phyloP scores from a whole-genome alignment of 495 filamentous ascomycete species.

The Aspergillus leporis region DNA sequence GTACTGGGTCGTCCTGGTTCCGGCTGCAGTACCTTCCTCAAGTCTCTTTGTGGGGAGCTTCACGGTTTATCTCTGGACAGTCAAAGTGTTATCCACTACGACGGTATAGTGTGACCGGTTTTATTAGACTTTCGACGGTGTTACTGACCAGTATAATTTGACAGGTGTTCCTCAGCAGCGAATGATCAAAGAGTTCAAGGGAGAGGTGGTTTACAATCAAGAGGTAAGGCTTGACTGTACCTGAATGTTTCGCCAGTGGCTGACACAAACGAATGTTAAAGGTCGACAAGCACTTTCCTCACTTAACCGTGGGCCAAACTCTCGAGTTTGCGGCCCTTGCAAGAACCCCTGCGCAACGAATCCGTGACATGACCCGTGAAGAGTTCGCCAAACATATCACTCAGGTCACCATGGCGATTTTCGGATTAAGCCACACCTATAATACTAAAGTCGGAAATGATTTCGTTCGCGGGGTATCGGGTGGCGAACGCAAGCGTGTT shows the following conservation, averaged over 20 bases:
- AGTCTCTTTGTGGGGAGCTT: slow-evolving; percentile 36
- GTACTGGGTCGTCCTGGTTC: slow-evolving; percentile 42
- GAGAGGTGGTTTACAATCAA: slow-evolving; percentile 61
- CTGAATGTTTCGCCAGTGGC: background rate
- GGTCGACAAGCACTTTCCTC: slow-evolving; percentile 62
- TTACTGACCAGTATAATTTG: slow-evolving; percentile 7
- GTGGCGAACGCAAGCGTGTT: slow-evolving; percentile 77
- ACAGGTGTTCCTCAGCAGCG: slow-evolving; percentile 20
- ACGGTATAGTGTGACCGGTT: slow-evolving; percentile 26
- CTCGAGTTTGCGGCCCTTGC: slow-evolving; percentile 57
- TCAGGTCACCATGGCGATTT: slow-evolving; percentile 59
- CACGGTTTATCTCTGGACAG: slow-evolving; percentile 38
- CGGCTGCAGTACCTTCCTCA: slow-evolving; percentile 43
- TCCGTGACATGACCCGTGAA: slow-evolving; percentile 42
- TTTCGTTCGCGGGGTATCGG: slow-evolving; percentile 68
- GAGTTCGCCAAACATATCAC: slow-evolving; percentile 44
- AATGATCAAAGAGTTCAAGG: slow-evolving; percentile 49
- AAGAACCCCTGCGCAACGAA: slow-evolving; percentile 42
- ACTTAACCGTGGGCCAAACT: slow-evolving; percentile 64
- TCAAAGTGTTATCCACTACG: slow-evolving; percentile 45
- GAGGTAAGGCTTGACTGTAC: slow-evolving; percentile 31
- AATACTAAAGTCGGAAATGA: slow-evolving; percentile 45
- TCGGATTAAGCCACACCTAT: slow-evolving; percentile 57
- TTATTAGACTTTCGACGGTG: background rate
- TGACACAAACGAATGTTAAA: background rate